Conservation (phyloP, 345 rosid species). For the Citrus cavaleriei region DNA sequence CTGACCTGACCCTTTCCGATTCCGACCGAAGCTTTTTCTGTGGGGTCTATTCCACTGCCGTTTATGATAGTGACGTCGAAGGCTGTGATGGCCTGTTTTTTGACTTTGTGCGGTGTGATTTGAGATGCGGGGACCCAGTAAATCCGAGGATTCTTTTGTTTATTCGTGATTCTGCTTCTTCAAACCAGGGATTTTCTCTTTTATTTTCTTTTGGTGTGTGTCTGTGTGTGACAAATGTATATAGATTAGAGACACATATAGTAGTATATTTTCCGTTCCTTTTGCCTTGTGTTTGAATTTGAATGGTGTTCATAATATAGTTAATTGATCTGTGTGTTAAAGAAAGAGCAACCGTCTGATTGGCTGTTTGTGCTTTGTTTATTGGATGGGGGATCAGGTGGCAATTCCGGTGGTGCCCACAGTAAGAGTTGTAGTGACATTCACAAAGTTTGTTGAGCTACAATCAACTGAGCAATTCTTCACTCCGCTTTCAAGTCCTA, state of each 20-base stretch:
- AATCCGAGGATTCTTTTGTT: constrained; percentile 18
- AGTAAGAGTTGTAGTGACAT: constrained; percentile 88
- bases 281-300: neutral
- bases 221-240: too few relatives aligned
- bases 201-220: too few relatives aligned
- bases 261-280: too few relatives aligned
- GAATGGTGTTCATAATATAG: neutral
- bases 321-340: too few relatives aligned
- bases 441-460: constrained; percentile 86
- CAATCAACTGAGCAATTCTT: constrained; percentile 72
- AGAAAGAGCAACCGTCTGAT: neutral
- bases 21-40: constrained; percentile 20
- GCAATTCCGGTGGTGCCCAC: constrained; percentile 99
- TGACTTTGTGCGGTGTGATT: constrained; percentile 11
- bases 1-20: neutral
- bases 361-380: constrained; percentile 2
- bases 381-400: constrained; percentile 45
- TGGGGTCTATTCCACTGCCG: constrained; percentile 19
- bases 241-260: too few relatives aligned
- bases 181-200: too few relatives aligned
- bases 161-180: constrained; percentile 1
- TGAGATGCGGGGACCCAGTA: constrained; percentile 10
- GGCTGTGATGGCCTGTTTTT: neutral
- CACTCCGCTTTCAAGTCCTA: constrained; percentile 93
- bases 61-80: constrained; percentile 26